Evolutionary conservation across 192 early-diverging fungal species (phyloP).

Genomic region (Haplosporangium gracile): DNA sequence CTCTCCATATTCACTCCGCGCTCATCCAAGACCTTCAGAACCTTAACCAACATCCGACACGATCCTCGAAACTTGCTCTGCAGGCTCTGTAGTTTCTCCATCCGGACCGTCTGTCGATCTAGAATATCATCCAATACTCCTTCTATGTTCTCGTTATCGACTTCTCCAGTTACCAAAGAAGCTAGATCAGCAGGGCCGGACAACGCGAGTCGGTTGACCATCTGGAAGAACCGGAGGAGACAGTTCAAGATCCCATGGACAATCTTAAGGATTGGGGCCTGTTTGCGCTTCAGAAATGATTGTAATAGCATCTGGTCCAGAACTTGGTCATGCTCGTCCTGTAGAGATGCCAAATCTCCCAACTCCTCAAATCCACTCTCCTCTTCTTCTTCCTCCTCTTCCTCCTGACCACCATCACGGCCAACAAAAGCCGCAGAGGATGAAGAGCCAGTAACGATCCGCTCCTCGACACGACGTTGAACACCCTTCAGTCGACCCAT

Average conservation of each 20-base stretch:
- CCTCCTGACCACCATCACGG: neutral
- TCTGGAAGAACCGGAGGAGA: conserved; percentile 37
- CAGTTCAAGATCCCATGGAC: conserved; percentile 53
- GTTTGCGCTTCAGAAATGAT: conserved; percentile 61
- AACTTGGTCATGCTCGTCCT: conserved; percentile 60
- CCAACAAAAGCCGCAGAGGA: neutral
- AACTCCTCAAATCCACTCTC: conserved; percentile 1
- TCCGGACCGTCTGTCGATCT: conserved; percentile 1
- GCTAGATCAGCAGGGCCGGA: neutral
- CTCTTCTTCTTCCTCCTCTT: neutral
- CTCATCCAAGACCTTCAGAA: conserved; percentile 54
- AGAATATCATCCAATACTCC: neutral
- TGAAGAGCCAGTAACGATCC: conserved; percentile 13
- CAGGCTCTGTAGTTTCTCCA: conserved; percentile 30
- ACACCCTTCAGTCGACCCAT: conserved; percentile 47
- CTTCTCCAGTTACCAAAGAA: neutral
- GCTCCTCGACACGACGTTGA: conserved; percentile 30
- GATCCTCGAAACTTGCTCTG: conserved; percentile 53
- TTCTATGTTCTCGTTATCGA: neutral
- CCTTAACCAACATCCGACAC: conserved; percentile 55
- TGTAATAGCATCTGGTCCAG: conserved; percentile 62
- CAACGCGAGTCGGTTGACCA: conserved; percentile 8
- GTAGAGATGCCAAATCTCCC: conserved; percentile 52
- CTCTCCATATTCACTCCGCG: conserved; percentile 46
- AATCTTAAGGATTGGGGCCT: conserved; percentile 56